Percentiles rank a stretch among this genome's conserved stretches.
Conservation (phyloP, 148 eudicot genomes). For the Diospyros kaki region DNA sequence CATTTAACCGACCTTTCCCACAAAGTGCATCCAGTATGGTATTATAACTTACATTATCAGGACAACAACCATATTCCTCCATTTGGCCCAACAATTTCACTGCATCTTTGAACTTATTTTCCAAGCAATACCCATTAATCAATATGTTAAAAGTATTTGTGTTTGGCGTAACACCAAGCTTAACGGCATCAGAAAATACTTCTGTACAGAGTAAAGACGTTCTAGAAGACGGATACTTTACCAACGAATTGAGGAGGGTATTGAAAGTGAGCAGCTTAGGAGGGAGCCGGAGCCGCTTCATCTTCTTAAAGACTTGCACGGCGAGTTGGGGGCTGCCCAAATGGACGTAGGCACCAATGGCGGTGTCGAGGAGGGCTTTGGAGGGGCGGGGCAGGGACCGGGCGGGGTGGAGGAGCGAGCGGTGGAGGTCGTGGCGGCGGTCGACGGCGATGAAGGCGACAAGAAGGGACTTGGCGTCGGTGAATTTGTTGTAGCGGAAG, state of each 20-base stretch:
- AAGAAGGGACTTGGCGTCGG: slow-evolving; percentile 52
- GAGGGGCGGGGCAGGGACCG: slow-evolving; percentile 31
- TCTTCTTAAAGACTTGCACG: slow-evolving; percentile 52
- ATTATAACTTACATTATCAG: slow-evolving; percentile 76
- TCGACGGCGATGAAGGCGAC: slow-evolving; percentile 46
- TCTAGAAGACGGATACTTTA: slow-evolving; percentile 41
- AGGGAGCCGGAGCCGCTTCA: slow-evolving; percentile 43
- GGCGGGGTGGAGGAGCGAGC: slow-evolving; percentile 52
- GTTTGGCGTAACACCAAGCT: slow-evolving; percentile 45
- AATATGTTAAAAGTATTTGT: slow-evolving; percentile 59
- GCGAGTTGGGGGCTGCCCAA: slow-evolving; percentile 55
- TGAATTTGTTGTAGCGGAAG: slow-evolving; percentile 49
- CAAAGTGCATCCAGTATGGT: slow-evolving; percentile 57
- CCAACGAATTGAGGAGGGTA: slow-evolving; percentile 53
- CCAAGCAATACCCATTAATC: slow-evolving; percentile 65
- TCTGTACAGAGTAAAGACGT: slow-evolving; percentile 31
- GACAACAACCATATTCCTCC: slow-evolving; percentile 39
- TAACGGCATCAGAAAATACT: slow-evolving; percentile 43
- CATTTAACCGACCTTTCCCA: slow-evolving; percentile 64
- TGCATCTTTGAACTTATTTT: slow-evolving; percentile 50
- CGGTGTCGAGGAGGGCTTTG: slow-evolving; percentile 51
- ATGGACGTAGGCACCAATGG: slow-evolving; percentile 52
- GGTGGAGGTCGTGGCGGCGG: slow-evolving; percentile 40
- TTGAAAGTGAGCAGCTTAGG: slow-evolving; percentile 64
- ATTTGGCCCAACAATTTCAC: slow-evolving; percentile 43